These are phyloP conservation scores for Theileria sp. DNA, from an alignment of 169 alveolate genomes.

Conservation along the genomic window DNA sequence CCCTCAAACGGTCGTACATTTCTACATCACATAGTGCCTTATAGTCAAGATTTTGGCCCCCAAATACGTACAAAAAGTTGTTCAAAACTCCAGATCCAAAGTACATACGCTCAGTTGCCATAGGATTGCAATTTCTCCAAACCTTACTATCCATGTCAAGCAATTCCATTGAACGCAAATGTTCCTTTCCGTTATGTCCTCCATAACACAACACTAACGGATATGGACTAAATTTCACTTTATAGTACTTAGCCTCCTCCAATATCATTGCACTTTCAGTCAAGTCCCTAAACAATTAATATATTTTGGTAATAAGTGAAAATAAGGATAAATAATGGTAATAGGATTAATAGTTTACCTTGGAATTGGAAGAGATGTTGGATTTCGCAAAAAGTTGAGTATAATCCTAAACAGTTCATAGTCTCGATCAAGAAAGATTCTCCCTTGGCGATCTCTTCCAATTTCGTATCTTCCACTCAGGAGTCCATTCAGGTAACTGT, in stretches of 20 bases:
- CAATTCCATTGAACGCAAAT: conserved; percentile 76
- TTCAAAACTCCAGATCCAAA: conserved; percentile 79
- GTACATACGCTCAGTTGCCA: conserved; percentile 82
- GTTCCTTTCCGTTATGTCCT: conserved; percentile 82
- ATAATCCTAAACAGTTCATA: conserved; percentile 79
- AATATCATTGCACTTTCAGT: conserved; percentile 78
- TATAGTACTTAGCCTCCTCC: conserved; percentile 81
- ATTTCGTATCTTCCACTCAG: conserved; percentile 81
- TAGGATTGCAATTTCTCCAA: conserved; percentile 86
- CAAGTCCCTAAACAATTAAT: conserved; percentile 58
- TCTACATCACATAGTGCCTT: conserved; percentile 89
- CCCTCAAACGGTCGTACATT: conserved; percentile 85
- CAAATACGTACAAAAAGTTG: conserved; percentile 82
- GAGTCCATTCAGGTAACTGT: conserved; percentile 75
- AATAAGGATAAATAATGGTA: neutral
- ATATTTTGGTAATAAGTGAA: neutral
- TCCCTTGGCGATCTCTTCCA: conserved; percentile 81
- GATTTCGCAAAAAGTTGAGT: conserved; percentile 81
- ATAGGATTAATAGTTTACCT: neutral
- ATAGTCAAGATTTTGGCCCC: conserved; percentile 88
- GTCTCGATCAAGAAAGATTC: conserved; percentile 85
- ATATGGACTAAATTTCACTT: conserved; percentile 81
- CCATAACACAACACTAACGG: conserved; percentile 81
- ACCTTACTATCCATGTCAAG: conserved; percentile 81
- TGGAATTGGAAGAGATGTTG: conserved; percentile 74